phyloP scores from a whole-genome alignment of 768 basidiomycete species.

The Phylloporus sp. region DNA sequence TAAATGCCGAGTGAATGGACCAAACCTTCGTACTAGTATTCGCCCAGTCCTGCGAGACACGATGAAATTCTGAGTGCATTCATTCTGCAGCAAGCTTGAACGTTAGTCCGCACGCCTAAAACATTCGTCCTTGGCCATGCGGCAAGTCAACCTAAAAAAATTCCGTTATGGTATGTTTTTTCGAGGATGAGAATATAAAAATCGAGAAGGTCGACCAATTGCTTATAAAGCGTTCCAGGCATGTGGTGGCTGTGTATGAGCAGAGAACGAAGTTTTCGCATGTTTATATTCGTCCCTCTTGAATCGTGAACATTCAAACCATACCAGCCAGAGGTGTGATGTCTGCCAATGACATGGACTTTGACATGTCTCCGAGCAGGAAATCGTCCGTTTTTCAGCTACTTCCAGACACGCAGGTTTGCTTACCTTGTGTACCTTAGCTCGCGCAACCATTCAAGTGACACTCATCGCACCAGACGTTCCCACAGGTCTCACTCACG shows the following conservation, averaged over 20 bases:
- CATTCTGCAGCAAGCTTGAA: no score
- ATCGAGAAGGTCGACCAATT: no score
- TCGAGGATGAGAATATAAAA: no score
- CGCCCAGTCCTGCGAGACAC: no score
- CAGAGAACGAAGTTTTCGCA: slow-evolving; percentile 32
- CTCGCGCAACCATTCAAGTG: slow-evolving; percentile 72
- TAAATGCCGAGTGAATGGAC: neutral
- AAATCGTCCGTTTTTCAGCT: slow-evolving; percentile 50
- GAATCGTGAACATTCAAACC: slow-evolving; percentile 9
- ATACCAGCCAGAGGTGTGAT: slow-evolving; percentile 26
- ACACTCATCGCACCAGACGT: slow-evolving; percentile 67
- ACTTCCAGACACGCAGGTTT: neutral
- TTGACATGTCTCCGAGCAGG: slow-evolving; percentile 56
- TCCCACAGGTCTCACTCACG: slow-evolving; percentile 72
- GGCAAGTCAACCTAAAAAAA: no score
- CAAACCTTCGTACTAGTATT: no score
- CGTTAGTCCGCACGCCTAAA: no score
- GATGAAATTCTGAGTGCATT: no score
- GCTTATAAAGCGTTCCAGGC: neutral
- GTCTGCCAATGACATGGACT: slow-evolving; percentile 57
- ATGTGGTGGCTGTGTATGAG: slow-evolving; percentile 23
- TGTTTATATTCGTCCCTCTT: slow-evolving; percentile 25
- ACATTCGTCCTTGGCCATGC: no score
- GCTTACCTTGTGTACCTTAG: slow-evolving; percentile 29
- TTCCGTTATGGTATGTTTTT: no score